Evolutionary conservation across 768 basidiomycete species (phyloP).

Genomic region (Leccinum subgranulosum): DNA sequence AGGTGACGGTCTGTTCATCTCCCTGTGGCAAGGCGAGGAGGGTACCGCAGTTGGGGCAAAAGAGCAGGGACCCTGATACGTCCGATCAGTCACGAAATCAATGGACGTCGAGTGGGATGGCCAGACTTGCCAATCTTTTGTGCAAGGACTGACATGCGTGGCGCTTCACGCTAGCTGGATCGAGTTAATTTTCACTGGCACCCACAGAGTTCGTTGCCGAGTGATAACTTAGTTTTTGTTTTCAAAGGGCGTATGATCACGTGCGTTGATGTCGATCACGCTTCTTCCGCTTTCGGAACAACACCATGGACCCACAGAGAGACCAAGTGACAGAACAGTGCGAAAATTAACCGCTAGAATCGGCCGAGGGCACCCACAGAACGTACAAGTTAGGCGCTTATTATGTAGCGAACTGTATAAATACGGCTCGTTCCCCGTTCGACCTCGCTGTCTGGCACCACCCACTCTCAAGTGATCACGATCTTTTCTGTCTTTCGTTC

Average conservation of each 20-base stretch:
- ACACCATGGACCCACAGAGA: conserved; percentile 14
- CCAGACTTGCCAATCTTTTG: conserved; percentile 46
- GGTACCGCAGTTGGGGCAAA: conserved; percentile 92
- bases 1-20: conserved; percentile 68
- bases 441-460: conserved; percentile 18
- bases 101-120: not conserved
- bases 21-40: conserved; percentile 79
- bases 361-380: not conserved
- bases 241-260: conserved; percentile 9
- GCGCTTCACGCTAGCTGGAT: not conserved
- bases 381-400: conserved; percentile 9
- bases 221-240: conserved; percentile 8
- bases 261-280: conserved; percentile 20
- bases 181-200: conserved; percentile 1
- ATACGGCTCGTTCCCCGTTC: not conserved
- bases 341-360: not conserved
- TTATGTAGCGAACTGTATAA: conserved; percentile 14
- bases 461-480: conserved; percentile 1
- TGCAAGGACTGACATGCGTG: conserved; percentile 31
- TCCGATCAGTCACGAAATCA: not conserved
- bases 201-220: conserved; percentile 12
- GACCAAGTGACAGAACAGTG: not conserved
- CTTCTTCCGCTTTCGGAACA: conserved; percentile 18
- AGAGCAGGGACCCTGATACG: conserved; percentile 77
- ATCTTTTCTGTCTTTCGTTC: not conserved